Conservation (phyloP, 768 basidiomycete species). For the Amanita molliuscula region DNA sequence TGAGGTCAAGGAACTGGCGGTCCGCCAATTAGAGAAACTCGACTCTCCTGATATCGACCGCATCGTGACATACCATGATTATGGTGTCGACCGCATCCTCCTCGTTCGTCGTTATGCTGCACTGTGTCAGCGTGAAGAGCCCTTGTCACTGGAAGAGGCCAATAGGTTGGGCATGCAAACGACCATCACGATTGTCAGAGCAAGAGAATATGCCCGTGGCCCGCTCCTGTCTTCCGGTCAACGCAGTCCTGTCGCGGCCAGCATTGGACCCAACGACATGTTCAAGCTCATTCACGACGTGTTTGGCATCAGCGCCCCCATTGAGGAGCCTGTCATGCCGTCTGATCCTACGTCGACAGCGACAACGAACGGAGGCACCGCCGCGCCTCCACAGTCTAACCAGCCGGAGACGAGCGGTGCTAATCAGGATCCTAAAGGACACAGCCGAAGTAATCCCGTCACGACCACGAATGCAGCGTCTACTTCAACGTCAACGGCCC, state of each 20-base stretch:
- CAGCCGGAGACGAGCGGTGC: not conserved
- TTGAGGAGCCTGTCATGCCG: not conserved
- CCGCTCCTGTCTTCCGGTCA: slow-evolving; percentile 18
- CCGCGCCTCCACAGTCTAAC: not conserved
- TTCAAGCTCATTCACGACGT: slow-evolving; percentile 23
- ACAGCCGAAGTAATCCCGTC: not conserved
- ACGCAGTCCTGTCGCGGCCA: slow-evolving; percentile 25
- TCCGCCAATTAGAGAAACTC: slow-evolving; percentile 5
- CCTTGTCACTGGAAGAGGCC: slow-evolving; percentile 45
- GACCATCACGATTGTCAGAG: slow-evolving; percentile 36
- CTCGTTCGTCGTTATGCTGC: slow-evolving; percentile 42
- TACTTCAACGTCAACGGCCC: not conserved
- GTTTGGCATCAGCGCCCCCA: slow-evolving; percentile 14
- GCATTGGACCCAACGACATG: slow-evolving; percentile 21
- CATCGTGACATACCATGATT: slow-evolving; percentile 45
- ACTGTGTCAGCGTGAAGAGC: slow-evolving; percentile 39
- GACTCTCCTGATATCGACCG: slow-evolving; percentile 5
- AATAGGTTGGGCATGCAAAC: slow-evolving; percentile 47
- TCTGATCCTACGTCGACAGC: not conserved
- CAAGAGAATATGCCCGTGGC: slow-evolving; percentile 39
- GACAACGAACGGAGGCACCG: not conserved
- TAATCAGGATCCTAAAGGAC: not conserved
- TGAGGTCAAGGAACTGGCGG: slow-evolving; percentile 1
- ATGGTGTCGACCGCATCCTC: slow-evolving; percentile 34
- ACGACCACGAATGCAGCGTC: not conserved